A percentile compares a stretch with the other conserved stretches of the same genome.
Conservation (phyloP, 1,284 basidiomycete genomes). For the Amylostereum areolatum region DNA sequence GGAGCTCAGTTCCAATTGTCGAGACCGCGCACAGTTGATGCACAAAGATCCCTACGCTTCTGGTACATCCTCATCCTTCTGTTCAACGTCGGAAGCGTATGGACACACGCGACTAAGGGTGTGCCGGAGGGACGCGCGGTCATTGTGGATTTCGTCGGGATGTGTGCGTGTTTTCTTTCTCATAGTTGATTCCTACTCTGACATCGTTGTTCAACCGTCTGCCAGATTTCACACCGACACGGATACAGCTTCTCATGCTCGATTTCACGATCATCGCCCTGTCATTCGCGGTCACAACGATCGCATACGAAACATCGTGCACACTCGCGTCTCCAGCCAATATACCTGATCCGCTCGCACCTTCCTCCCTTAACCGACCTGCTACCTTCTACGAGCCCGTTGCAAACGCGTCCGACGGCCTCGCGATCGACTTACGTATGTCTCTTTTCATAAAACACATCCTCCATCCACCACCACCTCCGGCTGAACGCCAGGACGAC, state of each 20-base stretch:
- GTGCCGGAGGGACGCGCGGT: slow-evolving; percentile 48
- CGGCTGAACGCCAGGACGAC: slow-evolving; percentile 21
- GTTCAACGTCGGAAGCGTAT: slow-evolving; percentile 54
- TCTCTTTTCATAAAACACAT: slow-evolving; percentile 46
- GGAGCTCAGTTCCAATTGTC: slow-evolving; percentile 58
- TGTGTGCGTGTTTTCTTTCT: slow-evolving; percentile 42
- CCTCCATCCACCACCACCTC: slow-evolving; percentile 41
- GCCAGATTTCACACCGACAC: slow-evolving; percentile 54
- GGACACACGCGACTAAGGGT: slow-evolving; percentile 49
- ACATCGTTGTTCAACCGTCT: slow-evolving; percentile 9
- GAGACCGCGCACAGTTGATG: slow-evolving; percentile 57
- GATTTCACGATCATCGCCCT: slow-evolving; percentile 62
- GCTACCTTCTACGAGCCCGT: not conserved
- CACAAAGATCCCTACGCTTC: slow-evolving; percentile 53
- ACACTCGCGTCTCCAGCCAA: slow-evolving; percentile 21
- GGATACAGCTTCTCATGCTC: slow-evolving; percentile 52
- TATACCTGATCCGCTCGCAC: slow-evolving; percentile 25
- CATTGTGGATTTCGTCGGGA: slow-evolving; percentile 71
- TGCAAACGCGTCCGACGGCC: slow-evolving; percentile 15
- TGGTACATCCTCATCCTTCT: slow-evolving; percentile 53
- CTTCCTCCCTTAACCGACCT: slow-evolving; percentile 18
- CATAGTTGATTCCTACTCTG: slow-evolving; percentile 1
- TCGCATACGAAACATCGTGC: slow-evolving; percentile 55
- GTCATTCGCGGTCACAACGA: slow-evolving; percentile 55
- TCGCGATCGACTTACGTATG: slow-evolving; percentile 55